Evolutionary conservation across 2,329 filamentous ascomycete species (phyloP).

Genomic region (Colletotrichum australisinense): DNA sequence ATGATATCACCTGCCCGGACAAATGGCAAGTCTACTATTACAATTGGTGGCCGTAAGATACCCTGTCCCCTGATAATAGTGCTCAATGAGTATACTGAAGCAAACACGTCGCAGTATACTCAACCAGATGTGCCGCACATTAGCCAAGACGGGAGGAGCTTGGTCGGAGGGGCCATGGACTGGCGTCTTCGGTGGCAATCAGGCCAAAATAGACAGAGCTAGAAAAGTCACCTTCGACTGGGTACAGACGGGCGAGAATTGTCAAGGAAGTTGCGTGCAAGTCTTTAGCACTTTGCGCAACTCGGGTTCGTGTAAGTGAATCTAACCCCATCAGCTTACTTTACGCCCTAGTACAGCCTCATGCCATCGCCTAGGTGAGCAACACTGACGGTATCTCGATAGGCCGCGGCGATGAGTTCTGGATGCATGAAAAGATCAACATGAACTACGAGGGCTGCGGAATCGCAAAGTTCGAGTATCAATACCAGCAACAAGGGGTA

Average conservation of each 20-base stretch:
- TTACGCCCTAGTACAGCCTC: neutral
- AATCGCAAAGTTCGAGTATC: neutral
- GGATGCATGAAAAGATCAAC: constrained; percentile 14
- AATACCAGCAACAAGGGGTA: neutral
- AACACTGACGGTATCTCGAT: neutral
- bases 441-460: constrained; percentile 20
- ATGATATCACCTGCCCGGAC: neutral
- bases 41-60: constrained; percentile 18
- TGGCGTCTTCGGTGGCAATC: neutral
- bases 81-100: neutral
- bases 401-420: constrained; percentile 15
- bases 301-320: constrained; percentile 2
- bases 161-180: neutral
- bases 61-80: neutral
- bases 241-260: neutral
- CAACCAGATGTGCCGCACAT: neutral
- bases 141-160: no score
- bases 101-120: neutral
- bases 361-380: neutral
- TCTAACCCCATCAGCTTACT: neutral
- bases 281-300: constrained; percentile 15
- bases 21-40: constrained; percentile 21
- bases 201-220: neutral
- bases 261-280: constrained; percentile 7
- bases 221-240: constrained; percentile 2